These are phyloP conservation scores for Trichoderma arundinaceum DNA, from an alignment of 2,329 filamentous ascomycete species.

Conservation along the genomic window DNA sequence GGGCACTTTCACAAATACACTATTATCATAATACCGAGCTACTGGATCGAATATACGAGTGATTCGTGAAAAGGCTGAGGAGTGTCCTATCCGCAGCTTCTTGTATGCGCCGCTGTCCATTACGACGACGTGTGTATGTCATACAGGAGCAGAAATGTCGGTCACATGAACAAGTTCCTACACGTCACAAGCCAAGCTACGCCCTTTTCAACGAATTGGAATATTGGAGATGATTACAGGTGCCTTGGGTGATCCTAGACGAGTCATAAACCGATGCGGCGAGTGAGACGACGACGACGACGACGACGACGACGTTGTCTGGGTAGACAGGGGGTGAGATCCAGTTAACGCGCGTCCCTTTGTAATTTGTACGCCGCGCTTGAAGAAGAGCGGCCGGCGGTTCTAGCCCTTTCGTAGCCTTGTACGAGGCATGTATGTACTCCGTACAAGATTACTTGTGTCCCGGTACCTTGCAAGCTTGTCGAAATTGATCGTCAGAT, in stretches of 20 bases:
- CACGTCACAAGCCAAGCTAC: not conserved
- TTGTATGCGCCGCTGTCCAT: not conserved
- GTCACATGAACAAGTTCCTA: constrained; percentile 3
- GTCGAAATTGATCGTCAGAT: constrained; percentile 6
- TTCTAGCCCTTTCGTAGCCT: constrained; percentile 19
- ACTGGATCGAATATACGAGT: not conserved
- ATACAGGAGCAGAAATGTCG: not conserved
- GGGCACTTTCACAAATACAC: not conserved
- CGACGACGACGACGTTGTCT: constrained; percentile 6
- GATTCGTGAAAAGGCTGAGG: not conserved
- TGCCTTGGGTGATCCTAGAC: not conserved
- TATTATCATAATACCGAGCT: not conserved
- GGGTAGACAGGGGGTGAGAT: constrained; percentile 20
- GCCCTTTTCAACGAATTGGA: not conserved
- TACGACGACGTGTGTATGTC: not conserved
- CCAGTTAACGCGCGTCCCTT: constrained; percentile 30
- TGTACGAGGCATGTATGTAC: constrained; percentile 2
- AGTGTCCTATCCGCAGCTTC: not conserved
- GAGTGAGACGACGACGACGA: constrained; percentile 15
- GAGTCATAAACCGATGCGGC: constrained; percentile 12
- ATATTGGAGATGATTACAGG: not conserved
- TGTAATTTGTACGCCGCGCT: not conserved
- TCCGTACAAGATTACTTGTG: not conserved
- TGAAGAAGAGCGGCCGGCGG: constrained; percentile 1
- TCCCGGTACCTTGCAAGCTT: not conserved